Evolutionary conservation across 352 stramenopile genomes (phyloP).

Genomic region (Pythium rishiriense): DNA sequence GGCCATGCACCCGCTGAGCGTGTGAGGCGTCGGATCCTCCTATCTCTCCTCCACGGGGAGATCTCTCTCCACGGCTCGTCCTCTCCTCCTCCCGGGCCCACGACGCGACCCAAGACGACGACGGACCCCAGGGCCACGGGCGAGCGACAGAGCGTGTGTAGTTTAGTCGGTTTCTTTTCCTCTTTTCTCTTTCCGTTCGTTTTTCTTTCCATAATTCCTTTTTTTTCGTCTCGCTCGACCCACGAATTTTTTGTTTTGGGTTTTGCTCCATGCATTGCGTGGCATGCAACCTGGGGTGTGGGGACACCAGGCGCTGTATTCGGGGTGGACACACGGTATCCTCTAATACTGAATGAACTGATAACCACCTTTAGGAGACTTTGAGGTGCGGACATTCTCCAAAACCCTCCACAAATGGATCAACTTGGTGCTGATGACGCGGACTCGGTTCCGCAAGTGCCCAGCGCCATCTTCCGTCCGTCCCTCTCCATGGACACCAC

Average conservation of each 20-base stretch:
- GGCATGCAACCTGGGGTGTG: neutral
- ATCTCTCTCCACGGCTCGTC: neutral
- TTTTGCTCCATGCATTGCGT: neutral
- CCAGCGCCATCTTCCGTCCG: too few species aligned
- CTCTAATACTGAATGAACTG: too few species aligned
- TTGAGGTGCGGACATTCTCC: too few species aligned
- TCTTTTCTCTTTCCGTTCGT: slow-evolving; percentile 8
- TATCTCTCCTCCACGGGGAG: too few species aligned
- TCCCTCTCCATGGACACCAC: neutral
- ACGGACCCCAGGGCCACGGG: too few species aligned
- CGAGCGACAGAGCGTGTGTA: slow-evolving; percentile 1
- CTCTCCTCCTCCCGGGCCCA: neutral
- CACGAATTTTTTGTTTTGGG: neutral
- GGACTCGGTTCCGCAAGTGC: too few species aligned
- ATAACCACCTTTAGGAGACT: too few species aligned
- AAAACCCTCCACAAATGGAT: too few species aligned
- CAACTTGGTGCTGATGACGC: too few species aligned
- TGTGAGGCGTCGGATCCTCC: slow-evolving; percentile 40
- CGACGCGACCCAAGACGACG: neutral
- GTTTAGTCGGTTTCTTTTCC: slow-evolving; percentile 14
- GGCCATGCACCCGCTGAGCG: slow-evolving; percentile 76
- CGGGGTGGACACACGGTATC: too few species aligned
- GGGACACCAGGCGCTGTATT: neutral
- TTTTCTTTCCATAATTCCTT: slow-evolving; percentile 8
- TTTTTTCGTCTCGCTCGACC: too few species aligned